Conservation (phyloP, 768 basidiomycete species). For the Porpolomopsis calyptriformis region DNA sequence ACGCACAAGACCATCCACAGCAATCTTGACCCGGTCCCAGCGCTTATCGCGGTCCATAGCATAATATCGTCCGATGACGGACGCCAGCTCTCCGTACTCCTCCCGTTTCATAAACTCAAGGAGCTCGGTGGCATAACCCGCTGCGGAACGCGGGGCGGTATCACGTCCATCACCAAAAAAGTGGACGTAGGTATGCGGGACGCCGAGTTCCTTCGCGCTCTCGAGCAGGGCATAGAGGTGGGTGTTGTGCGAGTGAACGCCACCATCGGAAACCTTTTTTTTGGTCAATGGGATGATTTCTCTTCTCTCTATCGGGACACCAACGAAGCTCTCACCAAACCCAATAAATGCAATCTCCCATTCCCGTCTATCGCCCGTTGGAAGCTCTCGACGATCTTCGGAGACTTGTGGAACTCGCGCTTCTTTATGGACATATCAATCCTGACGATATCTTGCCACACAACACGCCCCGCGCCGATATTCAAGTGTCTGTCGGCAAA, state of each 20-base stretch:
- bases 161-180: constrained; percentile 94
- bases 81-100: constrained; percentile 70
- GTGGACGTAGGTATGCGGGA: constrained; percentile 83
- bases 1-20: constrained; percentile 72
- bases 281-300: not conserved
- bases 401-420: constrained; percentile 71
- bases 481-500: constrained; percentile 66
- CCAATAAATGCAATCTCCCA: constrained; percentile 81
- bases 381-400: constrained; percentile 59
- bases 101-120: constrained; percentile 70
- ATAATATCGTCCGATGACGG: constrained; percentile 85
- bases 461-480: constrained; percentile 88
- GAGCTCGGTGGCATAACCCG: constrained; percentile 67
- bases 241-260: constrained; percentile 91
- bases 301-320: not conserved
- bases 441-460: constrained; percentile 96
- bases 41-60: constrained; percentile 97
- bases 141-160: constrained; percentile 78
- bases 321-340: constrained; percentile 45
- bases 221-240: constrained; percentile 88
- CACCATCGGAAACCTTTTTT: constrained; percentile 77
- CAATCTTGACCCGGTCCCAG: constrained; percentile 89
- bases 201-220: constrained; percentile 75
- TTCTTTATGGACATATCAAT: constrained; percentile 92
- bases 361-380: constrained; percentile 73